These are phyloP conservation scores for Umbelopsis sp. DNA, from an alignment of 192 early-diverging fungal species.

Conservation along the genomic window DNA sequence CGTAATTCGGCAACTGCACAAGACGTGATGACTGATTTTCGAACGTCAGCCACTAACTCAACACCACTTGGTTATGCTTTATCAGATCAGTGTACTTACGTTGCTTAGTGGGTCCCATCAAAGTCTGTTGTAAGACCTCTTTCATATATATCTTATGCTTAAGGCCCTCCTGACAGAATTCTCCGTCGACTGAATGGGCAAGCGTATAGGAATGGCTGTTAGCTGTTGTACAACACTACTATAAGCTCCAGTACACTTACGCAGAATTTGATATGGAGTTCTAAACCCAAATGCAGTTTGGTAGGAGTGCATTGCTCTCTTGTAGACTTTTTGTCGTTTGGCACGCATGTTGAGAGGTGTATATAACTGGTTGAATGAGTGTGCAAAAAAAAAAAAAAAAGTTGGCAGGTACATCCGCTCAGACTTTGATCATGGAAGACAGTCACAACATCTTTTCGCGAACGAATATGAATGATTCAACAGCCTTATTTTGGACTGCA, in stretches of 20 bases:
- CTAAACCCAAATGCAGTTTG: conserved; percentile 80
- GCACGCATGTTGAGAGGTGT: conserved; percentile 64
- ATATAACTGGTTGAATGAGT: not conserved
- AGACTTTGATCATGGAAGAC: too few species aligned
- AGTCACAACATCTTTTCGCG: too few species aligned
- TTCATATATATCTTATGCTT: conserved; percentile 65
- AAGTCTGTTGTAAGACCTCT: conserved; percentile 62
- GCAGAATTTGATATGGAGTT: conserved; percentile 88
- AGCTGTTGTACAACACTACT: not conserved
- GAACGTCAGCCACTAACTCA: not conserved
- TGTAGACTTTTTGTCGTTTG: conserved; percentile 82
- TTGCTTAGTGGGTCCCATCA: conserved; percentile 68
- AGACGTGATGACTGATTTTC: conserved; percentile 55
- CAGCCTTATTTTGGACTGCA: too few species aligned
- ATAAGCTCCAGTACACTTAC: conserved; percentile 42
- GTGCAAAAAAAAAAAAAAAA: conserved; percentile 23
- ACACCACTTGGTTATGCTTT: not conserved
- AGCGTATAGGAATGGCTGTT: not conserved
- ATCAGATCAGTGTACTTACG: conserved; percentile 47
- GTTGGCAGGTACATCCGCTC: not conserved
- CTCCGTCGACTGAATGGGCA: conserved; percentile 68
- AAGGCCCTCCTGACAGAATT: conserved; percentile 74
- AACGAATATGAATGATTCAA: too few species aligned
- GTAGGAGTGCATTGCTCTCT: conserved; percentile 83
- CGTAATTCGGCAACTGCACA: conserved; percentile 79